A percentile compares a stretch with the other conserved stretches of the same genome.
Evolutionary conservation across 805 yeast species (phyloP).

Genomic region (Naumovozyma castellii): DNA sequence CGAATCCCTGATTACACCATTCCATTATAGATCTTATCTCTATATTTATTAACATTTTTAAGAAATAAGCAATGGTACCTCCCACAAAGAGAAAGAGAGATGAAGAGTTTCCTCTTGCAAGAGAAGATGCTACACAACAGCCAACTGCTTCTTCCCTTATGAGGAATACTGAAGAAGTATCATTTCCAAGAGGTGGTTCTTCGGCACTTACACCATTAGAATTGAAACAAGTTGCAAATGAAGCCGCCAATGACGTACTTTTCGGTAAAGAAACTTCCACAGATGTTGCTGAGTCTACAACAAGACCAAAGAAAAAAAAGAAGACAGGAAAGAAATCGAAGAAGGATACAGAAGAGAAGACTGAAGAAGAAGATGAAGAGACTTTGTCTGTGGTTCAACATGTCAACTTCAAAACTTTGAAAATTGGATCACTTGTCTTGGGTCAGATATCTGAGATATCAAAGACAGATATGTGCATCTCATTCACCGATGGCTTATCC

Average conservation of each 20-base stretch:
- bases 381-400: constrained; percentile 47
- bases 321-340: constrained; percentile 14
- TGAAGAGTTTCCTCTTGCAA: constrained; percentile 35
- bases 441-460: constrained; percentile 65
- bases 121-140: constrained; percentile 33
- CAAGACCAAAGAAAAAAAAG: constrained; percentile 26
- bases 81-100: constrained; percentile 42
- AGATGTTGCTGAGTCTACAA: constrained; percentile 9
- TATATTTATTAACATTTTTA: no score
- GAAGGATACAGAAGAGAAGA: constrained; percentile 17
- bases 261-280: constrained; percentile 36
- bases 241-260: constrained; percentile 81
- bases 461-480: constrained; percentile 52
- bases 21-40: neutral
- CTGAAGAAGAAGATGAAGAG: constrained; percentile 27
- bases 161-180: constrained; percentile 30
- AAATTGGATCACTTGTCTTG: constrained; percentile 63
- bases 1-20: no score
- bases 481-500: constrained; percentile 70
- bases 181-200: constrained; percentile 94
- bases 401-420: constrained; percentile 50
- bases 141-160: constrained; percentile 32
- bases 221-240: constrained; percentile 83
- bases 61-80: constrained; percentile 5
- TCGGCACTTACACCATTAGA: constrained; percentile 81